These are phyloP conservation scores for Pythium rishiriense DNA, from an alignment of 352 stramenopile species.

Conservation along the genomic window DNA sequence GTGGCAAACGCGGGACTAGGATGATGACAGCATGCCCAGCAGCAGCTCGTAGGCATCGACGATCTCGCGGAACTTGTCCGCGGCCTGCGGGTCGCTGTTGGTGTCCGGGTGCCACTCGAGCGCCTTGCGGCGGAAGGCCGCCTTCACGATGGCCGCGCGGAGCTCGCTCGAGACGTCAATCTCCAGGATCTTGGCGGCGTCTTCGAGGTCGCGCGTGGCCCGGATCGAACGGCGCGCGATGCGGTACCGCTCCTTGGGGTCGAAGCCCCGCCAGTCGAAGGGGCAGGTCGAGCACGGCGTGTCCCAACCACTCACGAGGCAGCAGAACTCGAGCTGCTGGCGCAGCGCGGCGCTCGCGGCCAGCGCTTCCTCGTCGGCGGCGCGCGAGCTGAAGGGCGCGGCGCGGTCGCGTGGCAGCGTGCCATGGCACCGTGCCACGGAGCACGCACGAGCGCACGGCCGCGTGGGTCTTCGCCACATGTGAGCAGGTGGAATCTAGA, in stretches of 20 bases:
- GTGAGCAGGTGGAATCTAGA: neutral
- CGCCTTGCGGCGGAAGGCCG: constrained; percentile 64
- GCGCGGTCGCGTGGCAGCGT: neutral
- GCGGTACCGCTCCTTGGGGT: constrained; percentile 44
- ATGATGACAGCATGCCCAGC: constrained; percentile 25
- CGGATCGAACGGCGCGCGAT: constrained; percentile 10
- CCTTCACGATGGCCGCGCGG: constrained; percentile 40
- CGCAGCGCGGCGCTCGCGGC: constrained; percentile 37
- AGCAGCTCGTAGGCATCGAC: constrained; percentile 89
- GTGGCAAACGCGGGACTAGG: neutral
- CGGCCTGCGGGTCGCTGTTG: constrained; percentile 73
- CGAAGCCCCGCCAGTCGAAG: constrained; percentile 69
- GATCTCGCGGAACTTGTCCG: constrained; percentile 85
- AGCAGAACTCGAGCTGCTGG: constrained; percentile 72
- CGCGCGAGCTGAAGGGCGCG: constrained; percentile 14
- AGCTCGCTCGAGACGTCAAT: neutral
- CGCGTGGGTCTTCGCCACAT: constrained; percentile 21
- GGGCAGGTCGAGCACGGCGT: constrained; percentile 58
- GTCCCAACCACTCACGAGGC: constrained; percentile 65
- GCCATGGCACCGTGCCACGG: too few species aligned
- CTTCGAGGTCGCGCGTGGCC: constrained; percentile 1
- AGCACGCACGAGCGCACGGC: neutral
- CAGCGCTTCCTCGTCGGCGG: constrained; percentile 20
- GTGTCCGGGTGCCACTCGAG: constrained; percentile 94
- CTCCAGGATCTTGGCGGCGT: constrained; percentile 17